Percentiles rank a stretch among this genome's conserved stretches.
phyloP scores from a whole-genome alignment of 768 basidiomycete species.

The Mycena maculata region DNA sequence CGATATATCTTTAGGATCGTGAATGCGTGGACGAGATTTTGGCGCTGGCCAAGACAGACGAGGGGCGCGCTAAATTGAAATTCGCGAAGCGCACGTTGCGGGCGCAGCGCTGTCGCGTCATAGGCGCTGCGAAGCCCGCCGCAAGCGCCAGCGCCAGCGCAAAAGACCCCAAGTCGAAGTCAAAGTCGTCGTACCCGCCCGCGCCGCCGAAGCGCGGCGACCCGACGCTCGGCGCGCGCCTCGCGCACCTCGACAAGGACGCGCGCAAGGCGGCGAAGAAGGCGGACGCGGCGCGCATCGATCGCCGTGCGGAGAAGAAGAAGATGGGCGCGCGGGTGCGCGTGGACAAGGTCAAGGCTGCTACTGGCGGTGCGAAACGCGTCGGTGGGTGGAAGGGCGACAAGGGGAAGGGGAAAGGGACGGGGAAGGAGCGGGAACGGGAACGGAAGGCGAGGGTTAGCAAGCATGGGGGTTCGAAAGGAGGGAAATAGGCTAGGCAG shows the following conservation, averaged over 20 bases:
- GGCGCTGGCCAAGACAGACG: constrained; percentile 69
- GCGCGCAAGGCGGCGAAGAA: constrained; percentile 88
- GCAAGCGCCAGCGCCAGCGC: constrained; percentile 39
- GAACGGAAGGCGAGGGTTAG: constrained; percentile 52
- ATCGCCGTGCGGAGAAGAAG: constrained; percentile 91
- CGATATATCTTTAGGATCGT: constrained; percentile 73
- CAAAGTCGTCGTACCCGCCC: constrained; percentile 33
- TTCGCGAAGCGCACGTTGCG: constrained; percentile 94
- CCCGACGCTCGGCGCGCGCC: constrained; percentile 80
- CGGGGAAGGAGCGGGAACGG: constrained; percentile 59
- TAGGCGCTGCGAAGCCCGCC: constrained; percentile 51
- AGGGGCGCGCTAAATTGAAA: constrained; percentile 67
- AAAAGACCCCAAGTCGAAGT: constrained; percentile 33
- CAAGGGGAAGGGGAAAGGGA: constrained; percentile 45
- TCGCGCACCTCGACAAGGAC: constrained; percentile 83
- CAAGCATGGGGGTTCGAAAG: constrained; percentile 46
- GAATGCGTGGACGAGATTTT: constrained; percentile 94
- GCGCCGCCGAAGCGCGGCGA: constrained; percentile 75
- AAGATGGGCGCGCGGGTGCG: constrained; percentile 70
- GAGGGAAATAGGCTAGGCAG: constrained; percentile 42
- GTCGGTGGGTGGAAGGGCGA: constrained; percentile 32
- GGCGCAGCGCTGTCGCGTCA: constrained; percentile 90
- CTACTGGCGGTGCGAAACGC: constrained; percentile 29
- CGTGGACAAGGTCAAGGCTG: constrained; percentile 29
- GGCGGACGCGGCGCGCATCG: constrained; percentile 81